phyloP scores from a whole-genome alignment of 2,329 filamentous ascomycete species.

The Cladosporium sp. region DNA sequence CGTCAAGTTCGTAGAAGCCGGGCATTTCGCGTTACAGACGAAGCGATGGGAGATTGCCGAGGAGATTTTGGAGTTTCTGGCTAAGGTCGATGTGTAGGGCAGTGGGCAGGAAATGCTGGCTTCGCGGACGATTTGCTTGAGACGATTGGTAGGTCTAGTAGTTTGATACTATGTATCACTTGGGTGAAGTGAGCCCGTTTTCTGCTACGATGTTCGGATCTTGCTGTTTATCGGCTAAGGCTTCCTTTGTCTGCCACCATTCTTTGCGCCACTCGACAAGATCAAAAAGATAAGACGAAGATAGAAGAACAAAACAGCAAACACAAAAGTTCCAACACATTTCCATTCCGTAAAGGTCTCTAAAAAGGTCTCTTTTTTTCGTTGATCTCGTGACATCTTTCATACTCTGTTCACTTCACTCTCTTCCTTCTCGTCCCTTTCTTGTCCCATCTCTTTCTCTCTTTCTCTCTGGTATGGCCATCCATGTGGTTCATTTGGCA shows the following conservation, averaged over 20 bases:
- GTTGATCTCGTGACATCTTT: constrained; percentile 30
- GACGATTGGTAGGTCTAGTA: no score
- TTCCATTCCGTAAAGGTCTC: not conserved
- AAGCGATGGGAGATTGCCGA: constrained; percentile 35
- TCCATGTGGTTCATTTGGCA: not conserved
- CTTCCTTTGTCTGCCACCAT: no score
- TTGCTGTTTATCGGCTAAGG: no score
- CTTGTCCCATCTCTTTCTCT: not conserved
- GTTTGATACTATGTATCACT: no score
- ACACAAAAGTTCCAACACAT: not conserved
- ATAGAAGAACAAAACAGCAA: not conserved
- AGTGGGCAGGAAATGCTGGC: no score
- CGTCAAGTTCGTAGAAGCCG: constrained; percentile 50
- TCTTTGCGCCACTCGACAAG: no score
- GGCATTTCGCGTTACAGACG: constrained; percentile 53
- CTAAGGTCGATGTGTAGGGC: constrained; percentile 4
- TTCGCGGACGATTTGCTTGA: no score
- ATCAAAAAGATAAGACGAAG: no score
- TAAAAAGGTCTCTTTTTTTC: constrained; percentile 10
- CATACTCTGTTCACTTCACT: not conserved
- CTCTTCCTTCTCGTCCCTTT: not conserved
- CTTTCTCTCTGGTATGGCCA: not conserved
- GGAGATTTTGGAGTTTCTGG: constrained; percentile 36
- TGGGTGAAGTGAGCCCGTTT: no score
- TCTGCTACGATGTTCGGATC: no score